phyloP scores from a whole-genome alignment of 2,329 filamentous ascomycete species.

The Biscogniauxia sp. region DNA sequence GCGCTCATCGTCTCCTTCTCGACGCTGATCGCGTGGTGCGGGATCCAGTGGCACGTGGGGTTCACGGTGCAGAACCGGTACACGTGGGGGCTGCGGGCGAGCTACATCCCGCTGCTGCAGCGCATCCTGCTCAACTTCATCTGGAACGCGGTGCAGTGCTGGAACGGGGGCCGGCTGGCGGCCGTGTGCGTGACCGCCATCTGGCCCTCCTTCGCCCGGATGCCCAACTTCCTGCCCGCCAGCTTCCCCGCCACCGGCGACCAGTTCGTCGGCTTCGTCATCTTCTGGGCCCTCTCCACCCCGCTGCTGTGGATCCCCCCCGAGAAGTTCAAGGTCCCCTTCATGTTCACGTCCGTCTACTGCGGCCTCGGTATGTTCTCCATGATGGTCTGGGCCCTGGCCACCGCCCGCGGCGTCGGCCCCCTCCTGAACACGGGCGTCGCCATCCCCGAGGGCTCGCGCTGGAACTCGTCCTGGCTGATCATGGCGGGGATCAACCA shows the following conservation, averaged over 20 bases:
- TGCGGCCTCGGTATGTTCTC: slow-evolving; percentile 45
- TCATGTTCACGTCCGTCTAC: slow-evolving; percentile 42
- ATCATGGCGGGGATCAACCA: slow-evolving; percentile 46
- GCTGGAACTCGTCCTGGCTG: slow-evolving; percentile 41
- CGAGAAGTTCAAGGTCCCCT: slow-evolving; percentile 47
- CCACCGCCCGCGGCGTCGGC: slow-evolving; percentile 43
- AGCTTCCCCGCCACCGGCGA: slow-evolving; percentile 38
- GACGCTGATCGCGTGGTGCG: slow-evolving; percentile 45
- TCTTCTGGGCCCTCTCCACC: slow-evolving; percentile 49
- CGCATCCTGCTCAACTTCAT: slow-evolving; percentile 49
- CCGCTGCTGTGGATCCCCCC: slow-evolving; percentile 49
- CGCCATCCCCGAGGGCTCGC: slow-evolving; percentile 33
- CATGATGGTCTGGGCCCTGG: slow-evolving; percentile 48
- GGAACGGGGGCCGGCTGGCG: slow-evolving; percentile 35
- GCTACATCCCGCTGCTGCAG: slow-evolving; percentile 47
- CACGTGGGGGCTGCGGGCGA: slow-evolving; percentile 47
- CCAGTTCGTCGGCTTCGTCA: slow-evolving; percentile 47
- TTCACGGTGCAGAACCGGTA: slow-evolving; percentile 49
- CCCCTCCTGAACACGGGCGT: slow-evolving; percentile 40
- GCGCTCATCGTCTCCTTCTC: slow-evolving; percentile 43
- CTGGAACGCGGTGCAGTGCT: slow-evolving; percentile 47
- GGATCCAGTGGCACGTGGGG: slow-evolving; percentile 49
- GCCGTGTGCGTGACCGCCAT: slow-evolving; percentile 43
- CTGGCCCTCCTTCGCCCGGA: slow-evolving; percentile 43
- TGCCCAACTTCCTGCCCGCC: slow-evolving; percentile 44